A percentile compares a stretch with the other conserved stretches of the same genome.
Conservation (phyloP, 257 asterid genomes). For the Jasminum sambac region DNA sequence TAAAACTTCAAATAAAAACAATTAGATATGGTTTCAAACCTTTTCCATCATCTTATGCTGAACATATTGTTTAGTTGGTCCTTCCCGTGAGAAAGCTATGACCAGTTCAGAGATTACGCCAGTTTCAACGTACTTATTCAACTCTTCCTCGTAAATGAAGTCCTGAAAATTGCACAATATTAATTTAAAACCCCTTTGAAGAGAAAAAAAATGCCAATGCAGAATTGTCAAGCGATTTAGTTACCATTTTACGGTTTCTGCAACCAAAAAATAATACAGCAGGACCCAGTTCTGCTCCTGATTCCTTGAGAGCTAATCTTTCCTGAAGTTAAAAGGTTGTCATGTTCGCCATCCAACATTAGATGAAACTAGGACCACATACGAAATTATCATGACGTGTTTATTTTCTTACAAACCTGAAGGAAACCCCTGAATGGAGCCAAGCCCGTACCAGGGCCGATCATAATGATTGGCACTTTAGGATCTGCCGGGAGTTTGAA, state of each 20-base stretch:
- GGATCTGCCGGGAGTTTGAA: conserved; percentile 53
- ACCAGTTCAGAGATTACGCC: conserved; percentile 92
- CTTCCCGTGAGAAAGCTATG: conserved; percentile 93
- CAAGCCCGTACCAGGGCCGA: conserved; percentile 67
- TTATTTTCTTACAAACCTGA: conserved; percentile 41
- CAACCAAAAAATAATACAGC: conserved; percentile 88
- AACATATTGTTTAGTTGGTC: conserved; percentile 83
- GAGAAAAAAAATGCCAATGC: not conserved
- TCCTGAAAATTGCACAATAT: conserved; percentile 56
- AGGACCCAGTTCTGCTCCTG: conserved; percentile 88
- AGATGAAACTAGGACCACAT: not conserved
- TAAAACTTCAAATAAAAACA: not conserved
- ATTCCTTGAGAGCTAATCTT: conserved; percentile 85
- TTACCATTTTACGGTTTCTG: conserved; percentile 84
- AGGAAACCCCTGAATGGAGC: conserved; percentile 68
- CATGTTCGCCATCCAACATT: conserved; percentile 2
- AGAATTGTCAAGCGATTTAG: conserved; percentile 22
- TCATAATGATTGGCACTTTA: conserved; percentile 51
- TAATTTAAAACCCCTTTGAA: conserved; percentile 5
- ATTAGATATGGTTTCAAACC: conserved; percentile 36
- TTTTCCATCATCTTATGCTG: conserved; percentile 92
- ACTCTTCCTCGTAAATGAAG: conserved; percentile 81
- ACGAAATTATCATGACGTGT: not conserved
- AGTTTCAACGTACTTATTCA: conserved; percentile 55
- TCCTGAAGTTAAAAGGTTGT: conserved; percentile 53